Evolutionary conservation across 1,284 basidiomycete species (phyloP), one percentile per base, ranked within the genome.

Genomic region (Xanthoconium separans): DNA sequence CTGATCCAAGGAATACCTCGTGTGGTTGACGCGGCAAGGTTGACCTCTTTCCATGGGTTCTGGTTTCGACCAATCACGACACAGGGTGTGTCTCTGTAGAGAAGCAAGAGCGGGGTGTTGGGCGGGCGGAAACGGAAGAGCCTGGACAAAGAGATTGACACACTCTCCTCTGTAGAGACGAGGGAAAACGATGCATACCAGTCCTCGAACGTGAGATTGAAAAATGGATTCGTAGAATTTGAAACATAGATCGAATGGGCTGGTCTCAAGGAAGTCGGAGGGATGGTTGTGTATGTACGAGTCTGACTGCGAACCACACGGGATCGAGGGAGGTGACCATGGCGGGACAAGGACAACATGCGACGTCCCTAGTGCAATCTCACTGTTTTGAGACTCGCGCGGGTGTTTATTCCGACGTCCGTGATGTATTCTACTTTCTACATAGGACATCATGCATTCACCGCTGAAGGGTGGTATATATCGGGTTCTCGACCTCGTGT

Each of bases 11-110:
- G 91, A 11, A 96, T 79, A 3, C 74, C 75, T n/a, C 76, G 70
- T 9, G 71, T 62, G 11, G 70, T 64, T 30, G 91, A 77, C 9
- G 80, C 75, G 3, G 68, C 63, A 44, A 91, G 76, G 64, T 97
- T 95, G 56, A 95, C 87, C 72, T 99, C 97, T 69, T 93, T 95
- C 96, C 96, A 99, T 20, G 95, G 94, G 64, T 98, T 98, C 78
- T 99, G 96, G 70, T 98, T 97, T 48, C 96, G 80, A 0, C 97
- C 97, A 53, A 99, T 93, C 44, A 99, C 84, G 15, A 99, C 92
- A 64, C 95, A 96, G 1, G 95, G 93, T 0, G 75, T 71, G 69
- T 99, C 93, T 46, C 93, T 85, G 70, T 98, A 99, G 50, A 99
- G 73, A 50, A 98, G 81, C 27, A 98, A 79, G 31, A 96, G 76